phyloP scores from a whole-genome alignment of 139 green algal species.

The Chlorella vulgaris region DNA sequence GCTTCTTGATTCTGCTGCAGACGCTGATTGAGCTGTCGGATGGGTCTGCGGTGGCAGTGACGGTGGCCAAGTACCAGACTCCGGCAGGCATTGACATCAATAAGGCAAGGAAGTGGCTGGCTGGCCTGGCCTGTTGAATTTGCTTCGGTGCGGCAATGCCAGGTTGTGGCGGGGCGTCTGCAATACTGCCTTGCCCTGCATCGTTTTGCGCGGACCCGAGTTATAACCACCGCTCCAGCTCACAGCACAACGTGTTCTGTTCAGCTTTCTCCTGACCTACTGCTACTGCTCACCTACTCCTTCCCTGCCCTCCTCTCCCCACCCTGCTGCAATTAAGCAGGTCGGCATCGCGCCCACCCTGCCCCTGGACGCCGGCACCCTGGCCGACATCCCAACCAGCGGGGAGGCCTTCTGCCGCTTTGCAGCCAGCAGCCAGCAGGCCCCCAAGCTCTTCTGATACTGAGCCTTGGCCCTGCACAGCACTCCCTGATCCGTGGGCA shows the following conservation, averaged over 20 bases:
- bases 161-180: too few species aligned
- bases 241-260: too few species aligned
- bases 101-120: conserved; percentile 28
- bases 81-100: conserved; percentile 81
- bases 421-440: conserved; percentile 15
- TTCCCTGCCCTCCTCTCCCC: not conserved
- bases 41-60: conserved; percentile 91
- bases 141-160: too few species aligned
- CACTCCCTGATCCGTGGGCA: not conserved
- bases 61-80: conserved; percentile 88
- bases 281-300: not conserved
- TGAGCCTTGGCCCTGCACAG: not conserved
- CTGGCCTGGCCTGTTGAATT: not conserved
- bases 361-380: conserved; percentile 22
- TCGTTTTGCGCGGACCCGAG: too few species aligned
- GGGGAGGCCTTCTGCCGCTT: conserved; percentile 37
- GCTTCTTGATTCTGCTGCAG: conserved; percentile 40
- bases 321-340: conserved; percentile 1
- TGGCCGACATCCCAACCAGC: conserved; percentile 27
- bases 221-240: too few species aligned
- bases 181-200: too few species aligned
- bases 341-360: conserved; percentile 64
- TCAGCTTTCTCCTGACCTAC: too few species aligned
- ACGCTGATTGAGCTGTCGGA: conserved; percentile 87
- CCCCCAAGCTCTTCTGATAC: conserved; percentile 24